Evolutionary conservation across 805 yeast genomes (phyloP).

Genomic region (Hanseniaspora valbyensis): DNA sequence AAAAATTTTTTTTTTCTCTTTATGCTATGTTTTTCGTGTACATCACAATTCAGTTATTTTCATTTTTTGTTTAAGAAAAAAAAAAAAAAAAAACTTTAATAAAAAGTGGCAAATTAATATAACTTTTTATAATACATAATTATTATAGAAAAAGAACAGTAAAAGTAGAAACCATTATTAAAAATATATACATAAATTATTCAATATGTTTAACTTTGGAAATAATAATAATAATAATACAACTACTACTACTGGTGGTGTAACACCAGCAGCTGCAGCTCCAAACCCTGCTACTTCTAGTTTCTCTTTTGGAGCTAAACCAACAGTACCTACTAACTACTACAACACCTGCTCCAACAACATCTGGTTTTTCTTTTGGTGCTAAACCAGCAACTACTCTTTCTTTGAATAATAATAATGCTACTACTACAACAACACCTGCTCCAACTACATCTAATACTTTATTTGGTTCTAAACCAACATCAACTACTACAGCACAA

Average conservation of each 20-base stretch:
- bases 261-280: neutral
- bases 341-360: neutral
- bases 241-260: no score
- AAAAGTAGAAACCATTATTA: neutral
- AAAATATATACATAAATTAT: neutral
- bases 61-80: no score
- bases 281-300: neutral
- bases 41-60: no score
- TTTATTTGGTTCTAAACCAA: neutral
- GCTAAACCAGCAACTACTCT: slow-evolving; percentile 12
- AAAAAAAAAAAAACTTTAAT: no score
- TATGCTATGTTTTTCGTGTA: no score
- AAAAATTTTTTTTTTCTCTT: no score
- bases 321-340: slow-evolving; percentile 1
- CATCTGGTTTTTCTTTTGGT: slow-evolving; percentile 5
- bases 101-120: no score
- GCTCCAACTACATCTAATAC: neutral
- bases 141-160: no score
- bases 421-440: neutral
- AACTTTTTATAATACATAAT: no score
- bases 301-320: neutral
- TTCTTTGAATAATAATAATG: no score
- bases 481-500: neutral
- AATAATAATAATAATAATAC: neutral
- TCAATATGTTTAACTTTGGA: slow-evolving; percentile 12